Evolutionary conservation across 805 yeast genomes (phyloP).

Genomic region (Candida orba): DNA sequence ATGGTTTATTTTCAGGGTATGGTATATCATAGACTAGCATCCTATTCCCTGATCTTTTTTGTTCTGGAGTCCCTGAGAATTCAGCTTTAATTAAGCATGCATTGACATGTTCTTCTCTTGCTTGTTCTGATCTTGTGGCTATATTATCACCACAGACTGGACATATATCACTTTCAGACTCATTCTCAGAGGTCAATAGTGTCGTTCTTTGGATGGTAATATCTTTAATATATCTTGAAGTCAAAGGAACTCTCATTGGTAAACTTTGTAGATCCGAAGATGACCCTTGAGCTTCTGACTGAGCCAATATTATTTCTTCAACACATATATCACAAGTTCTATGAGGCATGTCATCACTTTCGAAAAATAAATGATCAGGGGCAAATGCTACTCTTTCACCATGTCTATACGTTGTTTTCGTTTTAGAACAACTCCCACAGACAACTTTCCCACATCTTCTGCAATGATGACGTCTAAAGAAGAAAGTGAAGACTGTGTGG

Average conservation of each 20-base stretch:
- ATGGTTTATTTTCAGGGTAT: slow-evolving; percentile 11
- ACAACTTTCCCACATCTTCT: slow-evolving; percentile 74
- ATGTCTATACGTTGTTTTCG: slow-evolving; percentile 47
- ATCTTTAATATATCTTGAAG: slow-evolving; percentile 8
- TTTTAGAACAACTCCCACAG: slow-evolving; percentile 60
- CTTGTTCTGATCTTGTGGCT: slow-evolving; percentile 11
- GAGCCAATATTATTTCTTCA: slow-evolving; percentile 38
- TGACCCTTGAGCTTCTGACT: slow-evolving; percentile 3
- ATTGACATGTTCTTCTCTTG: slow-evolving; percentile 61
- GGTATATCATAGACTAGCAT: slow-evolving; percentile 70
- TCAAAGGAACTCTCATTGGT: slow-evolving; percentile 8
- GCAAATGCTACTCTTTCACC: slow-evolving; percentile 52
- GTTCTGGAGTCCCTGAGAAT: slow-evolving; percentile 54
- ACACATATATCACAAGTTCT: slow-evolving; percentile 73
- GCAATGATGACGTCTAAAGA: slow-evolving; percentile 78
- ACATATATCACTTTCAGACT: slow-evolving; percentile 30
- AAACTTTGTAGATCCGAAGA: slow-evolving; percentile 11
- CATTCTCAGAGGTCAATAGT: slow-evolving; percentile 15
- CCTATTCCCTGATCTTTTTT: slow-evolving; percentile 55
- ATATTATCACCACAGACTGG: slow-evolving; percentile 31
- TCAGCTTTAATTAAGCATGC: slow-evolving; percentile 57
- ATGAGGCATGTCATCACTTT: slow-evolving; percentile 46
- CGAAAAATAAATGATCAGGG: slow-evolving; percentile 40
- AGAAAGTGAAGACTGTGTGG: slow-evolving; percentile 42
- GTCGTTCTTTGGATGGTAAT: slow-evolving; percentile 5